Conservation (phyloP, 2,329 filamentous ascomycete species). For the Aspergillus sp. region DNA sequence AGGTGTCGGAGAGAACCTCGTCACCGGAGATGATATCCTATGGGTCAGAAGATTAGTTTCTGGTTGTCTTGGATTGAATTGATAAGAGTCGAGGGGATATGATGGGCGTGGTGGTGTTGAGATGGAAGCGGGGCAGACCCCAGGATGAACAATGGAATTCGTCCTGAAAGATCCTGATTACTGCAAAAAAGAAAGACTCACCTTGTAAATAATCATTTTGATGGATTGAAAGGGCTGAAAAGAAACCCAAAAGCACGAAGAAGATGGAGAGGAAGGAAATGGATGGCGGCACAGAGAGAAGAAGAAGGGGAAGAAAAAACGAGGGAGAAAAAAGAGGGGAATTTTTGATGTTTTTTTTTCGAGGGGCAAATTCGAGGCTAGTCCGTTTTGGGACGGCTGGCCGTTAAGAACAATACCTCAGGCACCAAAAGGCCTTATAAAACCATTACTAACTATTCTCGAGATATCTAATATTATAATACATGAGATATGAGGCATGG, state of each 20-base stretch:
- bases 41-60: slow-evolving; percentile 12
- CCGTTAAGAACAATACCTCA: background rate
- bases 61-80: background rate
- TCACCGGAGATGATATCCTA: slow-evolving; percentile 87
- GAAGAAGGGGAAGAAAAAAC: background rate
- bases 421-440: background rate
- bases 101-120: background rate
- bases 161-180: too few relatives aligned
- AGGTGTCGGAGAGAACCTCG: slow-evolving; percentile 97
- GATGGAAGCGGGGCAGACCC: background rate
- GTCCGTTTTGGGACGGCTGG: slow-evolving; percentile 5
- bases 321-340: slow-evolving; percentile 22
- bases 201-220: slow-evolving; percentile 75
- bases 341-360: slow-evolving; percentile 21
- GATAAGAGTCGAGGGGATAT: background rate
- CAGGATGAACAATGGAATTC: too few relatives aligned
- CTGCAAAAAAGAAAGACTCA: slow-evolving; percentile 31
- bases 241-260: slow-evolving; percentile 22
- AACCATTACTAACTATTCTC: too few relatives aligned
- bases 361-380: slow-evolving; percentile 17
- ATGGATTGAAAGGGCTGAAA: slow-evolving; percentile 32
- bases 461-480: too few relatives aligned
- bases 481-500: too few relatives aligned
- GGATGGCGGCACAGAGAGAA: background rate
- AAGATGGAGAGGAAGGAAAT: slow-evolving; percentile 3